Percentiles rank a stretch among this genome's conserved stretches.
phyloP scores from a whole-genome alignment of 495 filamentous ascomycete species.

The Podospora conica region DNA sequence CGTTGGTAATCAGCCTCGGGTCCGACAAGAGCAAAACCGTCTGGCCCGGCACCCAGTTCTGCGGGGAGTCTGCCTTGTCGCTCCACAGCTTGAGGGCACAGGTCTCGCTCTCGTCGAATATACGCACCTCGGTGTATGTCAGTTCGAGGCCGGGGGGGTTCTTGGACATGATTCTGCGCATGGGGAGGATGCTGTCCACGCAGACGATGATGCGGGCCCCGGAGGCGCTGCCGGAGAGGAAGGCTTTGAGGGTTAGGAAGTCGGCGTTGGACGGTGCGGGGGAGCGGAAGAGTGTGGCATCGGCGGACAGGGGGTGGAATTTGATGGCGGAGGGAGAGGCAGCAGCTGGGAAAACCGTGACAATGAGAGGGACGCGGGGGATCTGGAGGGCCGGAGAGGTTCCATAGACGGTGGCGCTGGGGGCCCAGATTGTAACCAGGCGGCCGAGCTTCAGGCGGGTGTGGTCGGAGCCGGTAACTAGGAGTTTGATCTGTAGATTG shows the following conservation, averaged over 20 bases:
- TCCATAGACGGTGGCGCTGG: slow-evolving; percentile 27
- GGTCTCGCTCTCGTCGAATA: slow-evolving; percentile 57
- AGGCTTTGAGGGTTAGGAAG: slow-evolving; percentile 51
- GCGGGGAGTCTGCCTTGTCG: slow-evolving; percentile 41
- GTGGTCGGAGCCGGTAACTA: slow-evolving; percentile 25
- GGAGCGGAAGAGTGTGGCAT: slow-evolving; percentile 24
- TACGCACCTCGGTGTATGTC: slow-evolving; percentile 44
- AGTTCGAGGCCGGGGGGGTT: slow-evolving; percentile 29
- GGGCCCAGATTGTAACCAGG: slow-evolving; percentile 39
- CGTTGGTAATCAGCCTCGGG: slow-evolving; percentile 28
- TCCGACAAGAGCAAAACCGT: slow-evolving; percentile 54
- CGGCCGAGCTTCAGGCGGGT: slow-evolving; percentile 36
- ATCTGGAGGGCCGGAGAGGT: not conserved
- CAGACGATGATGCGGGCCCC: slow-evolving; percentile 48
- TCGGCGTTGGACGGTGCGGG: slow-evolving; percentile 20
- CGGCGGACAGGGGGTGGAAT: slow-evolving; percentile 13
- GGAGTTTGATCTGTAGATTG: slow-evolving; percentile 37
- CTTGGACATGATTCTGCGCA: slow-evolving; percentile 45
- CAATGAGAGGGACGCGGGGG: slow-evolving; percentile 14
- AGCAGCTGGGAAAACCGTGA: slow-evolving; percentile 20
- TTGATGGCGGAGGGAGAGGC: not conserved
- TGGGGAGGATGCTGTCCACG: slow-evolving; percentile 48
- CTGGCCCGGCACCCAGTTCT: slow-evolving; percentile 45
- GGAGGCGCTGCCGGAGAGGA: slow-evolving; percentile 32
- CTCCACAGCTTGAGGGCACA: slow-evolving; percentile 51